Evolutionary conservation across 2,329 filamentous ascomycete genomes (phyloP).

Genomic region (Akanthomyces dipterigenus): DNA sequence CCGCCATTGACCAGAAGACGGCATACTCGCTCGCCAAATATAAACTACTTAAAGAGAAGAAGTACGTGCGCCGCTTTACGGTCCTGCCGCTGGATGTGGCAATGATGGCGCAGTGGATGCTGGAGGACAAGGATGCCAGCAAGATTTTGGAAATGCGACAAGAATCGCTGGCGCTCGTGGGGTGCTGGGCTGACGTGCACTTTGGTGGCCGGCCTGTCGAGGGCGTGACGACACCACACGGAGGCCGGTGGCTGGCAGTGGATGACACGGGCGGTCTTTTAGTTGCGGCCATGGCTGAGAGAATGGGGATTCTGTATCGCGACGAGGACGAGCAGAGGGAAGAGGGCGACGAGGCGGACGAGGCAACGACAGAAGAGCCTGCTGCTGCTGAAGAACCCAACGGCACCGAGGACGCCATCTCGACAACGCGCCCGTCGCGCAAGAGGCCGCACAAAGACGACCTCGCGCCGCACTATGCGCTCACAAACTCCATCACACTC

Average conservation of each 20-base stretch:
- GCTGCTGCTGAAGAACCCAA: slow-evolving; percentile 11
- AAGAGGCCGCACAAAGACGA: slow-evolving; percentile 35
- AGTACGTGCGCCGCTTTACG: slow-evolving; percentile 85
- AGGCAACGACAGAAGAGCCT: background rate
- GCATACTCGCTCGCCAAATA: slow-evolving; percentile 92
- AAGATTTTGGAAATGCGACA: slow-evolving; percentile 83
- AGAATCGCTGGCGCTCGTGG: slow-evolving; percentile 73
- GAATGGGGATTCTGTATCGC: slow-evolving; percentile 72
- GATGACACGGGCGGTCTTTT: slow-evolving; percentile 83
- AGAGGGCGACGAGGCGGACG: slow-evolving; percentile 5
- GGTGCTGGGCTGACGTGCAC: slow-evolving; percentile 87
- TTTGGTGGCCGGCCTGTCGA: slow-evolving; percentile 36
- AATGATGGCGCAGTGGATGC: slow-evolving; percentile 66
- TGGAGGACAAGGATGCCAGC: slow-evolving; percentile 71
- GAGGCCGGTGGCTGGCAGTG: slow-evolving; percentile 66
- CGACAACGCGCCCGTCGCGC: slow-evolving; percentile 14
- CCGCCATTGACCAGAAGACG: slow-evolving; percentile 88
- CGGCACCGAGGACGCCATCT: background rate
- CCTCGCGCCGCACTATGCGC: slow-evolving; percentile 58
- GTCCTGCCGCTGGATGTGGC: slow-evolving; percentile 77
- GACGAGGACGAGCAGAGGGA: slow-evolving; percentile 22
- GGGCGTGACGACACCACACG: slow-evolving; percentile 21
- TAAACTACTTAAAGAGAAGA: slow-evolving; percentile 86
- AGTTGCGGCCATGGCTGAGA: slow-evolving; percentile 77
- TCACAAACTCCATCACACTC: slow-evolving; percentile 70